These are phyloP conservation scores for Linum usitatissimum DNA, from an alignment of 345 rosid species.

Conservation along the genomic window DNA sequence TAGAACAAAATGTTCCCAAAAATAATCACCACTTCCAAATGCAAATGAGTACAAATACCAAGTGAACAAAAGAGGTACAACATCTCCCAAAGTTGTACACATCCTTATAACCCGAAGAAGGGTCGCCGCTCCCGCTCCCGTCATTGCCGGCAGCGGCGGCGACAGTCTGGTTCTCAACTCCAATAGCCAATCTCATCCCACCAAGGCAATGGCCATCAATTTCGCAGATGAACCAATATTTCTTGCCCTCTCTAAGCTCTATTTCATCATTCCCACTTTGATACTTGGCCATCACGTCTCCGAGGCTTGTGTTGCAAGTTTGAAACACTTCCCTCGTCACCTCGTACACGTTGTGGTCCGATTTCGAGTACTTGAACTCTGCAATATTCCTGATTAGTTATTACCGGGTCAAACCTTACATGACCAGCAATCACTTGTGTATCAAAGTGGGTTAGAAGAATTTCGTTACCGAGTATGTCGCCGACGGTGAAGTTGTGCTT, in stretches of 20 bases:
- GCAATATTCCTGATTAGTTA: neutral
- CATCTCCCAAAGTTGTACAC: neutral
- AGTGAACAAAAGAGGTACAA: neutral
- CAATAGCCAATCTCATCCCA: constrained; percentile 41
- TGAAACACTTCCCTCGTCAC: constrained; percentile 28
- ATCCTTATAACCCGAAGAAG: no score
- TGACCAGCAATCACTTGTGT: no score
- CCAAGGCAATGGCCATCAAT: constrained; percentile 44
- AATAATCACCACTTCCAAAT: neutral
- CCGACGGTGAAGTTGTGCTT: constrained; percentile 37
- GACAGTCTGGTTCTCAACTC: constrained; percentile 5
- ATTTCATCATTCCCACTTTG: constrained; percentile 38
- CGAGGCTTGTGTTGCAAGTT: constrained; percentile 32
- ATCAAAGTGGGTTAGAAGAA: no score
- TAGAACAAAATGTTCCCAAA: neutral
- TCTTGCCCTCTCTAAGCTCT: constrained; percentile 23
- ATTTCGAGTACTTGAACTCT: constrained; percentile 40
- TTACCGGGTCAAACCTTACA: neutral
- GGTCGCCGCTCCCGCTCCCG: neutral
- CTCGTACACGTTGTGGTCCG: constrained; percentile 37
- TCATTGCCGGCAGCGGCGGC: neutral
- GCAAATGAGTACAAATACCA: neutral
- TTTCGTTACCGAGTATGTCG: constrained; percentile 36
- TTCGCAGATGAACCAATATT: constrained; percentile 44
- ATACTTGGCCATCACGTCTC: constrained; percentile 33